Percentiles rank a stretch among this genome's conserved stretches.
Conservation (phyloP, 257 asterid species). For the Solanum chiquidenum region DNA sequence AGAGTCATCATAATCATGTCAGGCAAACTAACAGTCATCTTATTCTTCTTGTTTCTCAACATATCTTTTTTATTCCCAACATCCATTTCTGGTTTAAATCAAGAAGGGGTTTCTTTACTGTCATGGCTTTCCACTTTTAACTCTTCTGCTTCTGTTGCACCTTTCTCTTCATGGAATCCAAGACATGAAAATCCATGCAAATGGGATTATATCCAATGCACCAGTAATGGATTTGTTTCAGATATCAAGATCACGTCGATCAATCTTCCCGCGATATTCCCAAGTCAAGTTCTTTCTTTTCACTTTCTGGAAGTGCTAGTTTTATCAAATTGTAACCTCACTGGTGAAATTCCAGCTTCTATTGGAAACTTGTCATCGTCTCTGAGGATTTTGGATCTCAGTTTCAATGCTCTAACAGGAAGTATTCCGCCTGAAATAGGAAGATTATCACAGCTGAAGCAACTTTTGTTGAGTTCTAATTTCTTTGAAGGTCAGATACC, state of each 20-base stretch:
- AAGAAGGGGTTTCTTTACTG: conserved; percentile 48
- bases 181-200: conserved; percentile 43
- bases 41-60: conserved; percentile 25
- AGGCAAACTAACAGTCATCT: conserved; percentile 17
- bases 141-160: conserved; percentile 28
- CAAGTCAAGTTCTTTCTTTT: conserved; percentile 36
- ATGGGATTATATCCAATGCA: conserved; percentile 62
- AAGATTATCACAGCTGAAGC: conserved; percentile 28
- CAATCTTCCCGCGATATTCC: conserved; percentile 45
- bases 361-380: conserved; percentile 40
- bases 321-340: conserved; percentile 41
- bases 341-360: conserved; percentile 40
- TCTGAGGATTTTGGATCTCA: conserved; percentile 43
- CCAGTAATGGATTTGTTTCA: conserved; percentile 25
- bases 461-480: conserved; percentile 38
- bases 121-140: conserved; percentile 60
- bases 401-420: conserved; percentile 51
- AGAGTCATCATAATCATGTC: conserved; percentile 9
- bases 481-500: conserved; percentile 44
- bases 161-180: conserved; percentile 51
- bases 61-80: conserved; percentile 18
- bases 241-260: conserved; percentile 37
- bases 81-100: conserved; percentile 36
- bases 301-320: conserved; percentile 30
- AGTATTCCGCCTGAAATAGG: conserved; percentile 45